Base-by-base conservation (phyloP, 106 monocot species). In the Dendrobium huoshanense region DNA sequence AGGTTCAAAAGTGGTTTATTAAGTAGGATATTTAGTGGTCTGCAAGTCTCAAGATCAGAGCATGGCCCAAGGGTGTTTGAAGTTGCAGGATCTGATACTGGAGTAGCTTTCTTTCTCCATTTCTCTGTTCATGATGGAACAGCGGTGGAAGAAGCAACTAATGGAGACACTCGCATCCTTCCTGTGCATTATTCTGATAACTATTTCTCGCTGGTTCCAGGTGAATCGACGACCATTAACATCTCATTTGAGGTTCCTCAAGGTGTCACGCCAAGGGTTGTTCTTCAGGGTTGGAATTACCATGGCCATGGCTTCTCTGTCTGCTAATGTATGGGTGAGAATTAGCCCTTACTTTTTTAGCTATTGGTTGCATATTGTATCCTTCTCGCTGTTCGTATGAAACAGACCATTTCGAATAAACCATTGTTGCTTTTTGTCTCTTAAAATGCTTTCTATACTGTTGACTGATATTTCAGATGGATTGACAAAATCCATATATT, bases 181-280 rank as follows among this genome's bases (percentile, higher is more conserved):
- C 98, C 95, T 7, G 95, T 99, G 41, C 95, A 99, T 83, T 99
- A 99, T 68, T 88, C 95, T 9, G 91, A 99, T 64, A 99, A 99
- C 67, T 99, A 93, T 48, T 91, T 99, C 80, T 95, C 98, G 0
- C 85, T 95, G 17, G 86, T 95, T 73, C 98, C 95, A 1, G 95
- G 95, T 75, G 98, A 99, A 79, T 82, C 72, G 29, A 88, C 83
- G 78, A 77, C 73, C 13, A 78, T 99, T 9, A 64, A 81, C n/a
- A 83, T 99, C 55, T 85, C 81, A 8, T 99, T 99, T 86, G 91
- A 99, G 70, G 95, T 51, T 16, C 91, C 98, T 41, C 25, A 79
- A 73, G 98, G 95, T 8, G 75, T 87, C 48, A 88, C 81, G 47
- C 98, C 98, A 18, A 86, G 87, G 16, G 78, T 99, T 72, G 59